Evolutionary conservation across 2,329 filamentous ascomycete genomes (phyloP).

Genomic region (Aspergillus tubingensis): DNA sequence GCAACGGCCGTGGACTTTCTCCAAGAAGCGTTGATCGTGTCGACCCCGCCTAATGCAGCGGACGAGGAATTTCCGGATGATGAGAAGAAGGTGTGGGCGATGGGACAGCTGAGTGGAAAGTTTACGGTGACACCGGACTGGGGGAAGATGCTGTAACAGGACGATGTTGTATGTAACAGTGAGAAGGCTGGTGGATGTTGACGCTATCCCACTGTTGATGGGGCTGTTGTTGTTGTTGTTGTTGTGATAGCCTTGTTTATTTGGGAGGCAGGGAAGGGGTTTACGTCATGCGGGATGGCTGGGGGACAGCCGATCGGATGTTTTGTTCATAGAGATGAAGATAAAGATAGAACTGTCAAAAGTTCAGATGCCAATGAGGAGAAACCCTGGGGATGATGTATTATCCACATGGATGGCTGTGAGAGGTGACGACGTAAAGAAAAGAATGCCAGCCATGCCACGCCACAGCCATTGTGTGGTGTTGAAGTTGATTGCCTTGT

Average conservation of each 20-base stretch:
- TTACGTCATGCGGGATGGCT: constrained; percentile 2
- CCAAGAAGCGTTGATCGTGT: constrained; percentile 58
- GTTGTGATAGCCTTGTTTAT: background rate
- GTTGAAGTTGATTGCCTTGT: background rate
- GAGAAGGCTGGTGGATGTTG: background rate
- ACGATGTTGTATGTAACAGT: background rate
- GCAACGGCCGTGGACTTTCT: constrained; percentile 60
- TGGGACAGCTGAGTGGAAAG: constrained; percentile 65
- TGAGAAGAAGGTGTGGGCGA: constrained; percentile 52
- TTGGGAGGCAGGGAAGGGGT: background rate
- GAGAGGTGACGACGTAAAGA: no score
- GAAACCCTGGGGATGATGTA: background rate
- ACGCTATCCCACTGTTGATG: no score
- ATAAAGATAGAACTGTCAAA: background rate
- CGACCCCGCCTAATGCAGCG: constrained; percentile 26
- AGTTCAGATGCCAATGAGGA: background rate
- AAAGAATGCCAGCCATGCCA: no score
- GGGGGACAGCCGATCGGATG: background rate
- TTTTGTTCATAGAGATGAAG: background rate
- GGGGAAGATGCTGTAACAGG: constrained; percentile 49
- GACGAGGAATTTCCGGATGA: constrained; percentile 29
- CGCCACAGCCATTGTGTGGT: no score
- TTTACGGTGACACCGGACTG: constrained; percentile 66
- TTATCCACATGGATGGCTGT: no score
- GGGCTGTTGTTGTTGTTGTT: constrained; percentile 1